These are phyloP conservation scores for Backusella tarrabulga DNA, from an alignment of 192 early-diverging fungal species.

Conservation along the genomic window DNA sequence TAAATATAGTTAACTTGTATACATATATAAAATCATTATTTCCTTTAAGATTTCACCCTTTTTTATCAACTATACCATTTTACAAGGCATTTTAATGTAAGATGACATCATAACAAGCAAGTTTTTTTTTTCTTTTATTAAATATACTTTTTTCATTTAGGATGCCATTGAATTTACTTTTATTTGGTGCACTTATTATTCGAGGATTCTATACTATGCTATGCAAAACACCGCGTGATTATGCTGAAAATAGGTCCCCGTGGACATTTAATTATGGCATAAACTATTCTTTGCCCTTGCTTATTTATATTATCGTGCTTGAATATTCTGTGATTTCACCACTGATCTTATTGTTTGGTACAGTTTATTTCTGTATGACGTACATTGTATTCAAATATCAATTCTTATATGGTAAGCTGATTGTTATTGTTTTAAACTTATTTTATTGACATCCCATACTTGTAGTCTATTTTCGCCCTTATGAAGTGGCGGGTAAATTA, in stretches of 20 bases:
- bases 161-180: conserved; percentile 63
- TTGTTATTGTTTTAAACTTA: not conserved
- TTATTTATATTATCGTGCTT: conserved; percentile 70
- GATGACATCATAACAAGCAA: not conserved
- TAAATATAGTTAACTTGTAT: not conserved
- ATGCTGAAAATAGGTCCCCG: conserved; percentile 67
- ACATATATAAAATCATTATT: not conserved
- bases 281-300: conserved; percentile 60
- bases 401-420: conserved; percentile 56
- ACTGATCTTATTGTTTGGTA: conserved; percentile 66
- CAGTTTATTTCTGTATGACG: conserved; percentile 61
- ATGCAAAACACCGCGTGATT: conserved; percentile 73
- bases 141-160: not conserved
- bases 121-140: not conserved
- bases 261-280: conserved; percentile 65
- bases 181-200: conserved; percentile 56
- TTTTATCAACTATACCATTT: conserved; percentile 72
- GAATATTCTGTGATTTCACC: conserved; percentile 76
- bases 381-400: conserved; percentile 74
- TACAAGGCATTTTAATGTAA: conserved; percentile 63
- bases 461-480: conserved; percentile 65
- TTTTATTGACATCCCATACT: not conserved
- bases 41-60: conserved; percentile 61
- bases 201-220: conserved; percentile 51
- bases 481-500: conserved; percentile 63